A percentile compares a stretch with the other conserved stretches of the same genome.
phyloP scores from a whole-genome alignment of 2,329 filamentous ascomycete species.

The Pseudogymnoascus verrucosus region DNA sequence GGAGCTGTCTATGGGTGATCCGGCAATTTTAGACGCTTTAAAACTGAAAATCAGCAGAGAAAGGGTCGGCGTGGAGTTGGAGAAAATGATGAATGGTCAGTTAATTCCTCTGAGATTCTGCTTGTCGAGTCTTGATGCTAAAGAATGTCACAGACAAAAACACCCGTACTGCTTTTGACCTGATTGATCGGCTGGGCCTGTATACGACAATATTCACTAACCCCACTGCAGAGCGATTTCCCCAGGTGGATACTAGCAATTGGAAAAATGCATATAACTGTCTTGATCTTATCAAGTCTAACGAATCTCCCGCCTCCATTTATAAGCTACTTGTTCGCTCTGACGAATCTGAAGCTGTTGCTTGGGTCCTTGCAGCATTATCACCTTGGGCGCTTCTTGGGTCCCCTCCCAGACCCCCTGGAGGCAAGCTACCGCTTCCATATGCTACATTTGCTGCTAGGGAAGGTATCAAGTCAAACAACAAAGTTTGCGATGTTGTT shows the following conservation, averaged over 20 bases:
- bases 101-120: slow-evolving; percentile 18
- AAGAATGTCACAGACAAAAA: slow-evolving; percentile 39
- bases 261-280: slow-evolving; percentile 60
- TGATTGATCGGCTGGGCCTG: slow-evolving; percentile 59
- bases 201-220: slow-evolving; percentile 70
- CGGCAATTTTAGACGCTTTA: slow-evolving; percentile 72
- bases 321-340: slow-evolving; percentile 51
- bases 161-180: slow-evolving; percentile 51
- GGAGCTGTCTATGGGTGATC: slow-evolving; percentile 65
- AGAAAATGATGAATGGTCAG: slow-evolving; percentile 78
- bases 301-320: slow-evolving; percentile 39
- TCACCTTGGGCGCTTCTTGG: slow-evolving; percentile 58
- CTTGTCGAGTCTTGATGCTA: slow-evolving; percentile 14
- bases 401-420: slow-evolving; percentile 30
- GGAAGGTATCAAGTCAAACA: slow-evolving; percentile 73
- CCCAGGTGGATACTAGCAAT: slow-evolving; percentile 46
- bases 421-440: slow-evolving; percentile 45
- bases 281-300: slow-evolving; percentile 43
- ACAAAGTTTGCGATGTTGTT: slow-evolving; percentile 64
- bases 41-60: slow-evolving; percentile 86
- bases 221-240: slow-evolving; percentile 45
- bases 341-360: slow-evolving; percentile 58
- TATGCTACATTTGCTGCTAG: slow-evolving; percentile 56
- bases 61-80: slow-evolving; percentile 75
- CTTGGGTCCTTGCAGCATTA: slow-evolving; percentile 70